phyloP scores from a whole-genome alignment of 768 basidiomycete genomes.

The Suillus hirtellus region DNA sequence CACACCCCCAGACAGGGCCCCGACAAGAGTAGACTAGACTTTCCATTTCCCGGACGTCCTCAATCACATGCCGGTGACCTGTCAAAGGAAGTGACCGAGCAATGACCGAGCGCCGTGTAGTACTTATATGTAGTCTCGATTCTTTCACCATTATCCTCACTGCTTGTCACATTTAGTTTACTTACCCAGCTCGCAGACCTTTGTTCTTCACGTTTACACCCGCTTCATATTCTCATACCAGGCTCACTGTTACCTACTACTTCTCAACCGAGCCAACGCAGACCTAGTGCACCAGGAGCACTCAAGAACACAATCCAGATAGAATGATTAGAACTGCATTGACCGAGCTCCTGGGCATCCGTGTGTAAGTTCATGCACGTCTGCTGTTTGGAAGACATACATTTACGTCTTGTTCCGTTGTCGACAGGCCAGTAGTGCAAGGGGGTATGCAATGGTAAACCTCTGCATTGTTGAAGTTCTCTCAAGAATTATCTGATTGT shows the following conservation, averaged over 20 bases:
- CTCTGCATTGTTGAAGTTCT: background rate
- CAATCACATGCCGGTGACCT: background rate
- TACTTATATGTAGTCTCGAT: background rate
- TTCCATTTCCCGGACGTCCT: too few species aligned
- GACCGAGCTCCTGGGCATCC: conserved; percentile 65
- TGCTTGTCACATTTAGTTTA: background rate
- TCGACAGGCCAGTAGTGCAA: conserved; percentile 71
- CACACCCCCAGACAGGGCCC: too few species aligned
- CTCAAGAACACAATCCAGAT: background rate
- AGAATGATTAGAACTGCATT: conserved; percentile 52
- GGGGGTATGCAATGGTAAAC: conserved; percentile 89
- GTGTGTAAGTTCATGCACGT: conserved; percentile 48
- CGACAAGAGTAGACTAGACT: too few species aligned
- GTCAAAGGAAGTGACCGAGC: background rate
- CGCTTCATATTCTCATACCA: background rate
- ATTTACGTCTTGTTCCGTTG: conserved; percentile 7
- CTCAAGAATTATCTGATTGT: background rate
- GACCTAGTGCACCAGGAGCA: background rate
- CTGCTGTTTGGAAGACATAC: background rate
- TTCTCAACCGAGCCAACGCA: background rate
- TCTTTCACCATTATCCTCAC: background rate
- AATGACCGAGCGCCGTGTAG: background rate
- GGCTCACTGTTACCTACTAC: background rate
- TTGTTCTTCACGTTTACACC: background rate
- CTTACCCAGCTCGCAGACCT: background rate